These are phyloP conservation scores for Teratosphaeria destructans DNA, from an alignment of 2,329 filamentous ascomycete genomes.

Conservation along the genomic window DNA sequence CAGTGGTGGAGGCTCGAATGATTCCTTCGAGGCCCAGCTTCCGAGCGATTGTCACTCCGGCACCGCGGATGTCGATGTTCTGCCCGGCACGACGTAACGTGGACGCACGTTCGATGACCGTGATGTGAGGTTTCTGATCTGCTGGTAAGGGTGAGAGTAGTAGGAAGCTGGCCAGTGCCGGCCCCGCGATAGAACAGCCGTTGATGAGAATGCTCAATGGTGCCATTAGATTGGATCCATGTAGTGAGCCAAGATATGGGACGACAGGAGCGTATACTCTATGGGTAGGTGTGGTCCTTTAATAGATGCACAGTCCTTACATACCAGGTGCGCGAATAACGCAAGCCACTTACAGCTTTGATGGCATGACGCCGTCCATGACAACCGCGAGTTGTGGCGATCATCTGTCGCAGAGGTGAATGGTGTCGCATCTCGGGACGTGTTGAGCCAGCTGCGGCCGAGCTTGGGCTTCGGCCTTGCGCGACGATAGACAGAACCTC, in stretches of 20 bases:
- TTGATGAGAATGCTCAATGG: conserved; percentile 18
- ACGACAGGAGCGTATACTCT: neutral
- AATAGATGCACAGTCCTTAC: neutral
- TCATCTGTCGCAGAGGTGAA: neutral
- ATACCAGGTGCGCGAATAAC: neutral
- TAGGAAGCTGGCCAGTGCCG: conserved; percentile 18
- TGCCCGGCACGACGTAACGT: conserved; percentile 16
- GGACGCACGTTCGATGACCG: conserved; percentile 19
- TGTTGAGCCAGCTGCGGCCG: neutral
- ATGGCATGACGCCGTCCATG: neutral
- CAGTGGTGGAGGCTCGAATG: conserved; percentile 15
- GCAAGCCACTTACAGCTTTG: neutral
- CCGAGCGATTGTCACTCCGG: conserved; percentile 18
- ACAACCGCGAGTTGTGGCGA: neutral
- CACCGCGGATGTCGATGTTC: conserved; percentile 24
- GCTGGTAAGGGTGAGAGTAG: conserved; percentile 9
- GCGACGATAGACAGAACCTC: too few relatives aligned
- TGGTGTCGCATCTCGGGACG: neutral
- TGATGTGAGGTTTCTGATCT: conserved; percentile 14
- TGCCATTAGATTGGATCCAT: neutral
- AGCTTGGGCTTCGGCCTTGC: neutral
- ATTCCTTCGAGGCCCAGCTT: conserved; percentile 21
- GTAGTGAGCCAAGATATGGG: neutral
- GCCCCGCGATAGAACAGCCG: conserved; percentile 21
- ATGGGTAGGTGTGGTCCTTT: neutral